Evolutionary conservation across 2,329 filamentous ascomycete genomes (phyloP), one percentile per base, ranked within the genome.

Genomic region (Beauveria sp.): DNA sequence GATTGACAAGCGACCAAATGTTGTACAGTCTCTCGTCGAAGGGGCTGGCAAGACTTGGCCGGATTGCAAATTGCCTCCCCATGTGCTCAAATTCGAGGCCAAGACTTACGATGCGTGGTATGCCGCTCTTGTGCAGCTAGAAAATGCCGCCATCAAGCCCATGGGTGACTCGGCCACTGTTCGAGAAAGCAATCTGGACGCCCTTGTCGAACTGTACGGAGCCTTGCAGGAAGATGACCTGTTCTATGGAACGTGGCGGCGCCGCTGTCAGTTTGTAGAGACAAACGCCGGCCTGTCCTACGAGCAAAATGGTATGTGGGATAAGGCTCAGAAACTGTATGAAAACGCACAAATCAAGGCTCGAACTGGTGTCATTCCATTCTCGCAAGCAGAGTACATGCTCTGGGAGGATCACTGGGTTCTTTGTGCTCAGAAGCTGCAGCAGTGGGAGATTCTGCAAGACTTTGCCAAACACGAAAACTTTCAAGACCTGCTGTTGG

Each of bases 391-490:
- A 38, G 95, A 99, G 75, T 99, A 99, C 75, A 97, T 96, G 85
- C 83, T 99, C 1, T 99, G 95, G 95, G 95, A 99, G 75, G 95
- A 99, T 71, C 96, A 99, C 69, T 99, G 95, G 95, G 88, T 99
- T 48, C 83, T 97, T 55, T 99, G 95, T 73, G 95, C 93, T 0
- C 92, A 98, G 76, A 99, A 99, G 76, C 81, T 99, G 51, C 96
- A 99, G 73, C 96, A 99, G 72, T 99, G 95, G 95, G 95, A 99
- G 69, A 93, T 99, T 62, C 76, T 99, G 40, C 91, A 92, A 65
- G 96, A 99, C 69, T 98, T 98, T 70, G 93, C 95, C 4, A 99
- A 99, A 75, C 95, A 99, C 69, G 96, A 99, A 72, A 99, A 99
- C 71, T 89, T 97, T 76, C 96, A 97, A 71, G 95, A 99, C 72